Base-by-base conservation (phyloP, 306 rosid genomes). In the Alnus rubra region DNA sequence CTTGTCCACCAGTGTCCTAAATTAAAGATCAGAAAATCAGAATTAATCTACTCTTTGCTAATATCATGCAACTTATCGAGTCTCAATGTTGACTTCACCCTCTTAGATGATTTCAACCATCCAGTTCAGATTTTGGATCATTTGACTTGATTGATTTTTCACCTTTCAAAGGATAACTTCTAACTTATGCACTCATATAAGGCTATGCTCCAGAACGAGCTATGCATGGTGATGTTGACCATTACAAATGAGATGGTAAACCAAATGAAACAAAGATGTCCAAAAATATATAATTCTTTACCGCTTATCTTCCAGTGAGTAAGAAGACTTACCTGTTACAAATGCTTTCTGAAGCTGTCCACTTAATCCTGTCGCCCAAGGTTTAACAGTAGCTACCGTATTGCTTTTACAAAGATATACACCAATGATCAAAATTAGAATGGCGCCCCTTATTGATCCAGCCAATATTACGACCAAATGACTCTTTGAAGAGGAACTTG, bases 291-390 rank as follows among this genome's bases (percentile, higher is more conserved):
- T 12, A n/a, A 11, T 35, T 69, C 16, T 30, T 30, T 28, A 5
- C 16, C 28, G 7, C 39, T 19, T 23, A 16, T 35, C 52, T 78
- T 77, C 71, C 15, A 11, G 2, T 54, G 13, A n/a, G 71, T 72
- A 73, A 65, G 77, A 70, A 48, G 74, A 74, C 42, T 65, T 88
- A 95, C 99, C 99, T 12, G 97, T 91, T 58, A 95, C 87, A 56
- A 95, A 90, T 77, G 96, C 99, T 80, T 95, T 95, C 84, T 93
- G 98, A 85, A 95, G 99, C 88, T 95, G 99, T 82, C 98, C 98
- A 4, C 98, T 95, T 84, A 95, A 83, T 81, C 99, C 99, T 3
- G 97, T 90, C 19, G 91, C 93, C 98, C 99, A 93, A 73, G 99
- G 99, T 81, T 84, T 91, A 69, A 93, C 98, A 7, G 93, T 77